Conservation (phyloP, 208 protist genomes). For the Leishmania guyanensis region DNA sequence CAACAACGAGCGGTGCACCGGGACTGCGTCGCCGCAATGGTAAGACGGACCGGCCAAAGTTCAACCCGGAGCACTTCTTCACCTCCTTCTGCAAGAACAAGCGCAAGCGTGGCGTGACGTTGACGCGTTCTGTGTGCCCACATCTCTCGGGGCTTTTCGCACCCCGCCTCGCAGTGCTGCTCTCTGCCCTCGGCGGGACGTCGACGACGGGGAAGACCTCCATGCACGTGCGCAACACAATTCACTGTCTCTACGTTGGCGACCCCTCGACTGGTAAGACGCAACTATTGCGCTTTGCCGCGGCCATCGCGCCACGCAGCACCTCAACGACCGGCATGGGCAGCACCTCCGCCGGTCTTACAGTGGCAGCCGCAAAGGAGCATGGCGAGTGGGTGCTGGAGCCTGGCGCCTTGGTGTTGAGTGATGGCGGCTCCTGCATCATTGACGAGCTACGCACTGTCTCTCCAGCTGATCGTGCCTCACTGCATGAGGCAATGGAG, state of each 20-base stretch:
- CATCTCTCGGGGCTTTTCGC: conserved; percentile 84
- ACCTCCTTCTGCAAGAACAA: conserved; percentile 56
- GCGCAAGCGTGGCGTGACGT: conserved; percentile 45
- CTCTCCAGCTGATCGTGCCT: conserved; percentile 91
- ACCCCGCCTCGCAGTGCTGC: conserved; percentile 76
- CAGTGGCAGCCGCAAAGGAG: conserved; percentile 89
- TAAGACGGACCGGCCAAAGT: conserved; percentile 44
- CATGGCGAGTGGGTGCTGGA: conserved; percentile 94
- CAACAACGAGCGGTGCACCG: conserved; percentile 18
- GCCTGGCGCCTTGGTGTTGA: conserved; percentile 96
- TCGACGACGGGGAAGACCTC: conserved; percentile 59
- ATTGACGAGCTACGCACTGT: conserved; percentile 98
- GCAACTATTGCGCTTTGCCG: conserved; percentile 88
- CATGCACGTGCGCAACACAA: conserved; percentile 89
- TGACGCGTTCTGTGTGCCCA: conserved; percentile 67
- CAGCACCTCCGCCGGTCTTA: conserved; percentile 92
- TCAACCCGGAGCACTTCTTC: conserved; percentile 82
- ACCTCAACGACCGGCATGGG: conserved; percentile 92
- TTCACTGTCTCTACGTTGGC: conserved; percentile 98
- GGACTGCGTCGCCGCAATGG: conserved; percentile 24
- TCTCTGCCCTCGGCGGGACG: conserved; percentile 72
- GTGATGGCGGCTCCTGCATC: conserved; percentile 97
- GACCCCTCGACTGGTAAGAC: conserved; percentile 99
- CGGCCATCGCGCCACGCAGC: conserved; percentile 76
- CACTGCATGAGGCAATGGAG: conserved; percentile 99